These are phyloP conservation scores for Cryptomeria japonica DNA, from an alignment of 75 land plant genomes.

Conservation along the genomic window DNA sequence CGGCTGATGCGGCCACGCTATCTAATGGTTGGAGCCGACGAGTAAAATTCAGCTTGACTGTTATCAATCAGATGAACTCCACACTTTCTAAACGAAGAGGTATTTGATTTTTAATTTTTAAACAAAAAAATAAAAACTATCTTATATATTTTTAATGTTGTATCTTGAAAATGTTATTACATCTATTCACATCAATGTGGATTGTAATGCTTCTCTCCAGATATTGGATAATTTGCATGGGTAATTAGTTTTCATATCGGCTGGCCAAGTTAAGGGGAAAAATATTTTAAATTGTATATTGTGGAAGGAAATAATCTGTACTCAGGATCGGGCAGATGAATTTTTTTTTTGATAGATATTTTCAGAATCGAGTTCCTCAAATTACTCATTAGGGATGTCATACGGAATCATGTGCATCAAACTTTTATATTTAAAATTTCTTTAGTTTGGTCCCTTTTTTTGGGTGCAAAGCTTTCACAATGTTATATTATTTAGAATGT, in stretches of 20 bases:
- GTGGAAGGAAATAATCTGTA: too few species aligned
- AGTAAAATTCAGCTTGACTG: slow-evolving; percentile 91
- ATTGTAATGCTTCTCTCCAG: not conserved
- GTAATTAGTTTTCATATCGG: not conserved
- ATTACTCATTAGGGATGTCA: not conserved
- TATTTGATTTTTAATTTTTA: slow-evolving; percentile 16
- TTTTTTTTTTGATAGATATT: too few species aligned
- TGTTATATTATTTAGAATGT: too few species aligned
- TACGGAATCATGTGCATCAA: not conserved
- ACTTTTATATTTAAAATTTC: not conserved
- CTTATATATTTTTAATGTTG: not conserved
- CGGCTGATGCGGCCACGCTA: slow-evolving; percentile 69
- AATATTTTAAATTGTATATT: too few species aligned
- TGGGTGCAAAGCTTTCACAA: too few species aligned
- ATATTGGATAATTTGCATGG: not conserved
- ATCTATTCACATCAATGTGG: not conserved
- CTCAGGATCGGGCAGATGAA: too few species aligned
- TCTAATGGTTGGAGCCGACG: slow-evolving; percentile 94
- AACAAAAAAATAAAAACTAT: not conserved
- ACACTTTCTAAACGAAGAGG: slow-evolving; percentile 84
- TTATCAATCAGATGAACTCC: slow-evolving; percentile 72
- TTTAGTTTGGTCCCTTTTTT: not conserved
- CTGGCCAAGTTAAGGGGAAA: not conserved
- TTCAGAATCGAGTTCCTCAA: not conserved
- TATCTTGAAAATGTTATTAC: too few species aligned